These are phyloP conservation scores for Paramyrothecium roridum DNA, from an alignment of 2,329 filamentous ascomycete genomes.

Conservation along the genomic window DNA sequence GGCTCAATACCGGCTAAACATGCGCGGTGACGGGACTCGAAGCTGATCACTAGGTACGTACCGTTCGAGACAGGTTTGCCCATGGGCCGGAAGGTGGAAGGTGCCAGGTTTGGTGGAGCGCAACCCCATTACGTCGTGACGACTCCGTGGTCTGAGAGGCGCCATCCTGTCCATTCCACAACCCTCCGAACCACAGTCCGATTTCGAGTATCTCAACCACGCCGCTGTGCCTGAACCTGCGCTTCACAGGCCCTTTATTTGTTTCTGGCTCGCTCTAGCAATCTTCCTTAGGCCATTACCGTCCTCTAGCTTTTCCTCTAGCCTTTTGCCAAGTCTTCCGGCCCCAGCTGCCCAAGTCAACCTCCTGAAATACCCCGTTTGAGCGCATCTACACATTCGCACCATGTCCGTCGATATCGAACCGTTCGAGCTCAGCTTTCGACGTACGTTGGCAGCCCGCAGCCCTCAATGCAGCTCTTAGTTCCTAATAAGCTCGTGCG, in stretches of 20 bases:
- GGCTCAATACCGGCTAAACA: neutral
- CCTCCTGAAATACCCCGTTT: neutral
- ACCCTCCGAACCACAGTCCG: neutral
- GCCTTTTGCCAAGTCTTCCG: neutral
- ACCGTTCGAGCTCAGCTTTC: slow-evolving; percentile 88
- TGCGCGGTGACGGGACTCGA: too few species aligned
- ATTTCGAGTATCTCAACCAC: neutral
- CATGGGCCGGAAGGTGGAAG: too few species aligned
- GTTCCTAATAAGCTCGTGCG: slow-evolving; percentile 8
- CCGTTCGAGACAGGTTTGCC: neutral
- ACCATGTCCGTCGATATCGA: slow-evolving; percentile 94
- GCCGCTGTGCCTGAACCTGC: neutral
- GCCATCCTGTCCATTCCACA: neutral
- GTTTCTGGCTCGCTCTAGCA: too few species aligned
- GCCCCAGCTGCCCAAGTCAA: neutral
- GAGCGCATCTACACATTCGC: slow-evolving; percentile 10
- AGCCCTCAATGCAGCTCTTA: neutral
- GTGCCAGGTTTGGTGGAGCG: neutral
- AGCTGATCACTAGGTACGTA: neutral
- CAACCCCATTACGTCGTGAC: neutral
- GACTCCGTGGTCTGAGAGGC: neutral
- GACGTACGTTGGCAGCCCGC: slow-evolving; percentile 61
- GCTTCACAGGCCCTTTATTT: too few species aligned
- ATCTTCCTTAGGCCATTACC: neutral
- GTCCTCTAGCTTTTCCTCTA: neutral